Conservation (phyloP, 176 grass and related monocot species). For the Zoysia japonica region DNA sequence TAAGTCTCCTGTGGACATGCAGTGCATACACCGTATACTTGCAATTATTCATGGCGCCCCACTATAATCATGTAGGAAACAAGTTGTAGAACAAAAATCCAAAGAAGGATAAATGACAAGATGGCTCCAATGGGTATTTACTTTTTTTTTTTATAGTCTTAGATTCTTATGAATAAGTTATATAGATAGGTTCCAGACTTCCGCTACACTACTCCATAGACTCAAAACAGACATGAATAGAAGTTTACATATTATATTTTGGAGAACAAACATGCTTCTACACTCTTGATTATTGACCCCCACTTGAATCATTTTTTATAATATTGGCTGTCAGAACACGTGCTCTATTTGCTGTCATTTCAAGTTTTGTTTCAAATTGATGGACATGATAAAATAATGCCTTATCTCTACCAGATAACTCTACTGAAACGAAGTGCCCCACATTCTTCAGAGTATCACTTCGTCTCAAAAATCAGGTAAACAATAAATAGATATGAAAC, state of each 20-base stretch:
- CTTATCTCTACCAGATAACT: constrained; percentile 1
- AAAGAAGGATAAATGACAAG: constrained; percentile 28
- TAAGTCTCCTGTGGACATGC: neutral
- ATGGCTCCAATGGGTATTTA: neutral
- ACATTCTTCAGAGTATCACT: neutral
- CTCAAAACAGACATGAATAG: neutral
- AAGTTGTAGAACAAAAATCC: constrained; percentile 26
- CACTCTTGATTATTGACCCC: neutral
- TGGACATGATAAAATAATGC: constrained; percentile 14
- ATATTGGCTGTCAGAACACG: neutral
- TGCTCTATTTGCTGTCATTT: neutral
- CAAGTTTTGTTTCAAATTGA: constrained; percentile 2
- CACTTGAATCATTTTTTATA: neutral
- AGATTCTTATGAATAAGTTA: constrained; percentile 9
- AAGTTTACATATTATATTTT: neutral
- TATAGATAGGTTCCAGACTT: constrained; percentile 18
- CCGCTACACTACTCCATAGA: constrained; percentile 25
- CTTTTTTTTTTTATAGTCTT: neutral
- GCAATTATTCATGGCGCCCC: neutral
- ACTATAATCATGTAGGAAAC: constrained; percentile 14
- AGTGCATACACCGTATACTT: neutral
- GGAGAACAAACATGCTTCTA: neutral
- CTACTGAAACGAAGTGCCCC: neutral
- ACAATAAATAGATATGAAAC: neutral
- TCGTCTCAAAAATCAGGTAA: constrained; percentile 6